Evolutionary conservation across 257 asterid species (phyloP).

Genomic region (Anisodus acutangulus): DNA sequence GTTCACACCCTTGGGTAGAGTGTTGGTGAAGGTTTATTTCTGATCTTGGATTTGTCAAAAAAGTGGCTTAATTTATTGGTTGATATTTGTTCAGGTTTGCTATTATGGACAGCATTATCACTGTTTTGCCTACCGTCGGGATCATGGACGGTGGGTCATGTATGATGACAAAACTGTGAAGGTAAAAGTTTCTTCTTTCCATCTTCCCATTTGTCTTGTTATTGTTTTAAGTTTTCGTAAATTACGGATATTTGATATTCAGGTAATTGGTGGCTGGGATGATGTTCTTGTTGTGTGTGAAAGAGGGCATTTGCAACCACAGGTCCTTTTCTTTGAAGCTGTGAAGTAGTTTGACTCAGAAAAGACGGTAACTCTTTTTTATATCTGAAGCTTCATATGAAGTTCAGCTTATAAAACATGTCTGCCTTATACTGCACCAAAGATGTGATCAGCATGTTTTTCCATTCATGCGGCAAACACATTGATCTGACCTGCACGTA

Average conservation of each 20-base stretch:
- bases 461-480: constrained; percentile 35
- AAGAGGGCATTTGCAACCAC: constrained; percentile 96
- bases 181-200: constrained; percentile 48
- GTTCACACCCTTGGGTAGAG: neutral
- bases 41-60: neutral
- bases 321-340: constrained; percentile 88
- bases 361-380: constrained; percentile 35
- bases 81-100: constrained; percentile 48
- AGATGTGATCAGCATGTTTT: constrained; percentile 34
- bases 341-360: constrained; percentile 50
- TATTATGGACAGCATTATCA: constrained; percentile 96
- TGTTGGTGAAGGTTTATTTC: neutral
- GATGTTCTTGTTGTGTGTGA: constrained; percentile 86
- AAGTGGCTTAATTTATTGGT: constrained; percentile 11
- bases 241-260: constrained; percentile 25
- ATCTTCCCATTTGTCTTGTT: neutral
- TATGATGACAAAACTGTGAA: constrained; percentile 93
- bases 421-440: neutral
- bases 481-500: constrained; percentile 31
- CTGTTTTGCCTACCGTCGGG: constrained; percentile 83
- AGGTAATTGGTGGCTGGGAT: constrained; percentile 90
- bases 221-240: constrained; percentile 2
- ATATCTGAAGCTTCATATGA: constrained; percentile 1
- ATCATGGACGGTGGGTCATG: constrained; percentile 84
- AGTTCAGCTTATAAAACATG: constrained; percentile 21